These are phyloP conservation scores for Ophiostoma quercus DNA, from an alignment of 2,329 filamentous ascomycete species.

Conservation along the genomic window DNA sequence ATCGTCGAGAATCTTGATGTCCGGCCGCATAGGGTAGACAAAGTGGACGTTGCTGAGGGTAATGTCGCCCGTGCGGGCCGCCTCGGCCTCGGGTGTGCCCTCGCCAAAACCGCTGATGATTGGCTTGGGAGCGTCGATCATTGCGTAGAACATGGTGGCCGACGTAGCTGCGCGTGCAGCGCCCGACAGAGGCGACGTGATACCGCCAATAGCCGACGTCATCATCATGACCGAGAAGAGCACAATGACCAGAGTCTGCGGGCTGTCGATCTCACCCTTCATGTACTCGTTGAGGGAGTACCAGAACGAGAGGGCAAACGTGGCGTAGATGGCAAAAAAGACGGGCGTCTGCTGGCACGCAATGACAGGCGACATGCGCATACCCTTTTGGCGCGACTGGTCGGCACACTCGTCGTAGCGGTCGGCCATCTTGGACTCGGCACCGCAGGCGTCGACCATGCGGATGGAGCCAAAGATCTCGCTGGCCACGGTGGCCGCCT, in stretches of 20 bases:
- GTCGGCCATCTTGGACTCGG: constrained; percentile 49
- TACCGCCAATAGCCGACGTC: constrained; percentile 50
- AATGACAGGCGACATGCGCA: constrained; percentile 32
- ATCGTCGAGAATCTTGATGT: constrained; percentile 45
- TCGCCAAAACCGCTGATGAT: constrained; percentile 34
- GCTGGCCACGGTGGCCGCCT: constrained; percentile 54
- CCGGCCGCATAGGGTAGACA: constrained; percentile 54
- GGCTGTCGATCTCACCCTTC: constrained; percentile 42
- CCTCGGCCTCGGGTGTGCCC: constrained; percentile 33
- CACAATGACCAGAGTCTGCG: constrained; percentile 51
- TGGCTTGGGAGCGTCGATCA: constrained; percentile 43
- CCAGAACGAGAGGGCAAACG: constrained; percentile 58
- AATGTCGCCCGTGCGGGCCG: constrained; percentile 44
- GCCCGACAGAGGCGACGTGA: constrained; percentile 52
- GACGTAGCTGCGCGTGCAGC: constrained; percentile 51
- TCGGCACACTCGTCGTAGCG: constrained; percentile 52
- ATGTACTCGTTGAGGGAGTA: constrained; percentile 51
- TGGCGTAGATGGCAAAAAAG: constrained; percentile 34
- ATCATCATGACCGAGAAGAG: constrained; percentile 56
- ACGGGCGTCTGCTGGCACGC: constrained; percentile 33
- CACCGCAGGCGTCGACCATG: constrained; percentile 59
- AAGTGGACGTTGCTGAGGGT: constrained; percentile 60
- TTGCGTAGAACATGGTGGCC: constrained; percentile 51
- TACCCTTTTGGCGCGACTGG: constrained; percentile 39
- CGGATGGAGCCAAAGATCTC: constrained; percentile 55